Evolutionary conservation across 192 early-diverging fungal species (phyloP).

Genomic region (Entomortierella parvispora): DNA sequence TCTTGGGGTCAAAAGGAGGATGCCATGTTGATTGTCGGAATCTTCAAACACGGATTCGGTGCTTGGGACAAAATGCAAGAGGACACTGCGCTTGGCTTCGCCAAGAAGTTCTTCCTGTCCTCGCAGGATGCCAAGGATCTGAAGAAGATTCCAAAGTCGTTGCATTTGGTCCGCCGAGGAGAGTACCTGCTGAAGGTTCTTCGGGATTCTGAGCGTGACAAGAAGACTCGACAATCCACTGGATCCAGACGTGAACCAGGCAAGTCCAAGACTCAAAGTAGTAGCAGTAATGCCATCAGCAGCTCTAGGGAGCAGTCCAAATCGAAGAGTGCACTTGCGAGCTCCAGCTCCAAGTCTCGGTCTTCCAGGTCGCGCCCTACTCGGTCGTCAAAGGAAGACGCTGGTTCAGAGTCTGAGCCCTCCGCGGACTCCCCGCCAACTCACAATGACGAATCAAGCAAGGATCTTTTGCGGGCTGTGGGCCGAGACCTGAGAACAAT

Average conservation of each 20-base stretch:
- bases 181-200: constrained; percentile 91
- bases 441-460: constrained; percentile 34
- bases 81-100: constrained; percentile 81
- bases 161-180: constrained; percentile 89
- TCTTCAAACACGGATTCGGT: constrained; percentile 94
- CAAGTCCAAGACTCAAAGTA: constrained; percentile 4
- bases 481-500: constrained; percentile 42
- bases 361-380: constrained; percentile 15
- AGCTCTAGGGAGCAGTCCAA: constrained; percentile 8
- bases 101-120: constrained; percentile 87
- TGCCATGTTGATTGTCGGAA: constrained; percentile 94
- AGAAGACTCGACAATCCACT: constrained; percentile 38
- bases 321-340: neutral
- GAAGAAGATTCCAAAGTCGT: constrained; percentile 77
- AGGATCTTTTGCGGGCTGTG: constrained; percentile 31
- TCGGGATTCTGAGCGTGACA: constrained; percentile 68
- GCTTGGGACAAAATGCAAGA: constrained; percentile 88
- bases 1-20: constrained; percentile 94
- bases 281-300: constrained; percentile 7
- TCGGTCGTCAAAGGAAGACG: constrained; percentile 11
- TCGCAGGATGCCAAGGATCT: constrained; percentile 58
- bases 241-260: constrained; percentile 40
- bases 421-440: constrained; percentile 15
- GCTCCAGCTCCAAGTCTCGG: constrained; percentile 24
- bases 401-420: constrained; percentile 14